Evolutionary conservation across 768 basidiomycete species (phyloP).

Genomic region (Amanita polypyramis): DNA sequence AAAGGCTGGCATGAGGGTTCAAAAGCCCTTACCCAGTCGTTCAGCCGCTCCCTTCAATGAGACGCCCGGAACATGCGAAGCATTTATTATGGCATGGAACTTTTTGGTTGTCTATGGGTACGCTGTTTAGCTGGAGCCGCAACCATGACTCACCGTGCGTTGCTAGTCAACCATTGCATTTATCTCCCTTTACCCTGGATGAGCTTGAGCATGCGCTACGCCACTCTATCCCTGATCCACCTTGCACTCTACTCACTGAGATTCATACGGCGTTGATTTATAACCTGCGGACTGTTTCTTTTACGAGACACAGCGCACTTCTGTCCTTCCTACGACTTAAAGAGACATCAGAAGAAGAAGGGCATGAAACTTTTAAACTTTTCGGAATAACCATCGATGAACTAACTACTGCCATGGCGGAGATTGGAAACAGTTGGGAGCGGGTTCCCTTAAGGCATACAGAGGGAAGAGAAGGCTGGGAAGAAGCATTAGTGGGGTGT

Average conservation of each 20-base stretch:
- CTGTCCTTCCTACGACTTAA: slow-evolving; percentile 47
- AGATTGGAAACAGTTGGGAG: slow-evolving; percentile 83
- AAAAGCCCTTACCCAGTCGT: slow-evolving; percentile 56
- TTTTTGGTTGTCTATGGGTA: slow-evolving; percentile 92
- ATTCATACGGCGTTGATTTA: slow-evolving; percentile 86
- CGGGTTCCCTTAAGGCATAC: slow-evolving; percentile 58
- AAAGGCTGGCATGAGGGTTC: slow-evolving; percentile 61
- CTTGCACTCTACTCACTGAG: slow-evolving; percentile 75
- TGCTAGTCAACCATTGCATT: slow-evolving; percentile 69
- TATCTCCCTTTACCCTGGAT: slow-evolving; percentile 87
- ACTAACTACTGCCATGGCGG: slow-evolving; percentile 59
- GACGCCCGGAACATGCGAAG: slow-evolving; percentile 58
- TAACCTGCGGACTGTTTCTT: slow-evolving; percentile 74
- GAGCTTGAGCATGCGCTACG: slow-evolving; percentile 84
- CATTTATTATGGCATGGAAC: slow-evolving; percentile 88
- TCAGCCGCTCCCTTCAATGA: slow-evolving; percentile 60
- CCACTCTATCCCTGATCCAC: slow-evolving; percentile 58
- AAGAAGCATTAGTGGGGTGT: slow-evolving; percentile 82
- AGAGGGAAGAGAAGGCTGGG: slow-evolving; percentile 82
- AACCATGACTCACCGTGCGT: slow-evolving; percentile 5
- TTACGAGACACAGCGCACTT: slow-evolving; percentile 65
- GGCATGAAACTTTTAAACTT: slow-evolving; percentile 29
- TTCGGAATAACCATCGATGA: slow-evolving; percentile 54
- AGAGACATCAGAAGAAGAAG: slow-evolving; percentile 29
- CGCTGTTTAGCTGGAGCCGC: slow-evolving; percentile 15